These are phyloP conservation scores for Cladorrhinum sp. DNA, from an alignment of 2,329 filamentous ascomycete species.

Conservation along the genomic window DNA sequence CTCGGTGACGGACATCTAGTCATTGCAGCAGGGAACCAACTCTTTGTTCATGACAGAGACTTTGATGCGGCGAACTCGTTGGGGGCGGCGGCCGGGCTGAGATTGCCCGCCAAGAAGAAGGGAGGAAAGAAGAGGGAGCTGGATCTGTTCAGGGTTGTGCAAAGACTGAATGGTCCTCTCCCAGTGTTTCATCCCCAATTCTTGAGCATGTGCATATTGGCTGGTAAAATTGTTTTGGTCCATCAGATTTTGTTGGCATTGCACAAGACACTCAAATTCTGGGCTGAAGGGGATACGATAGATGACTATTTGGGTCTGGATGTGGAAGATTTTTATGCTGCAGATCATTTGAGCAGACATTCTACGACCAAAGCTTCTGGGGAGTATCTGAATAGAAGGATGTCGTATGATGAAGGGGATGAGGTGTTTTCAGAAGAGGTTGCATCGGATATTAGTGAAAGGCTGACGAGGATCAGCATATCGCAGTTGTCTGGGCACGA, in stretches of 20 bases:
- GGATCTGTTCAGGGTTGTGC: slow-evolving; percentile 79
- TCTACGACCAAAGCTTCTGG: slow-evolving; percentile 32
- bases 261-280: slow-evolving; percentile 76
- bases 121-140: slow-evolving; percentile 44
- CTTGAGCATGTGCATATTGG: slow-evolving; percentile 78
- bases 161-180: slow-evolving; percentile 79
- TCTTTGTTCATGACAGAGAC: slow-evolving; percentile 80
- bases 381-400: slow-evolving; percentile 38
- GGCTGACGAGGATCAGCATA: slow-evolving; percentile 70
- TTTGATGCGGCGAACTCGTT: slow-evolving; percentile 63
- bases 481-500: slow-evolving; percentile 80
- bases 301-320: slow-evolving; percentile 72
- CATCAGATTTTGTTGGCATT: slow-evolving; percentile 70
- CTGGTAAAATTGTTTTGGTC: slow-evolving; percentile 71
- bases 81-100: slow-evolving; percentile 44
- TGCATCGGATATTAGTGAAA: slow-evolving; percentile 69
- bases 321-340: slow-evolving; percentile 56
- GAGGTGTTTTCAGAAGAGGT: slow-evolving; percentile 68
- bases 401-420: slow-evolving; percentile 50
- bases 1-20: slow-evolving; percentile 79
- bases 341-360: slow-evolving; percentile 31
- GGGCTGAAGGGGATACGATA: slow-evolving; percentile 74
- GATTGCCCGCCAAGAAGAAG: slow-evolving; percentile 39
- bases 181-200: slow-evolving; percentile 93
- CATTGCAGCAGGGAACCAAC: slow-evolving; percentile 84